phyloP scores from a whole-genome alignment of 164 flowering plant genomes.

The Kalanchoe fedtschenkoi region DNA sequence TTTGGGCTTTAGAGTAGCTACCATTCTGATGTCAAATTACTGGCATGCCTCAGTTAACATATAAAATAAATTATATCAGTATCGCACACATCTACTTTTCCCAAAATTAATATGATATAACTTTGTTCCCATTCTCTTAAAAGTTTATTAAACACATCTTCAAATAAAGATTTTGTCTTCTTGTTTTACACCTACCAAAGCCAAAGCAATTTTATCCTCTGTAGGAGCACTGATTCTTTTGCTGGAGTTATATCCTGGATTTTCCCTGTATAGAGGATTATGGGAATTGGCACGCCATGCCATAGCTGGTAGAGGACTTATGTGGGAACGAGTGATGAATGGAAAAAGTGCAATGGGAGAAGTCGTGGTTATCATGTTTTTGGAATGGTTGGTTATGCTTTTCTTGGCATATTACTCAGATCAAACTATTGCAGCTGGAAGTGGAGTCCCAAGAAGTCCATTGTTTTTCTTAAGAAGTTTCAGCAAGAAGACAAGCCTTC shows the following conservation, averaged over 20 bases:
- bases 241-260: conserved; percentile 86
- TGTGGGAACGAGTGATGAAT: conserved; percentile 58
- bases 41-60: too few relatives aligned
- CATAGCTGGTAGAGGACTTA: conserved; percentile 43
- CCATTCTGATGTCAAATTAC: too few relatives aligned
- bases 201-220: conserved; percentile 8
- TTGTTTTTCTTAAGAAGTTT: conserved; percentile 46
- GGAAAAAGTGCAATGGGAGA: conserved; percentile 55
- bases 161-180: not conserved
- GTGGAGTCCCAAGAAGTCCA: conserved; percentile 24
- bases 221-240: conserved; percentile 58
- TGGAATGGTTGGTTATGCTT: conserved; percentile 47
- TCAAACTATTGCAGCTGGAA: conserved; percentile 51
- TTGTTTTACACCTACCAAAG: not conserved
- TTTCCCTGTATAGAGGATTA: conserved; percentile 73
- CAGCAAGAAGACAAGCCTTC: conserved; percentile 45
- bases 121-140: not conserved
- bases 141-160: not conserved
- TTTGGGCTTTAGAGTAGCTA: too few relatives aligned
- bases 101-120: too few relatives aligned
- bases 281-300: conserved; percentile 70
- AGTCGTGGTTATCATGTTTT: conserved; percentile 49
- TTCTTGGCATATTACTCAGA: conserved; percentile 59
- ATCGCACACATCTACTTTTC: too few relatives aligned
- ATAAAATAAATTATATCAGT: too few relatives aligned